These are phyloP conservation scores for Corylus americana DNA, from an alignment of 306 rosid species.

Conservation along the genomic window DNA sequence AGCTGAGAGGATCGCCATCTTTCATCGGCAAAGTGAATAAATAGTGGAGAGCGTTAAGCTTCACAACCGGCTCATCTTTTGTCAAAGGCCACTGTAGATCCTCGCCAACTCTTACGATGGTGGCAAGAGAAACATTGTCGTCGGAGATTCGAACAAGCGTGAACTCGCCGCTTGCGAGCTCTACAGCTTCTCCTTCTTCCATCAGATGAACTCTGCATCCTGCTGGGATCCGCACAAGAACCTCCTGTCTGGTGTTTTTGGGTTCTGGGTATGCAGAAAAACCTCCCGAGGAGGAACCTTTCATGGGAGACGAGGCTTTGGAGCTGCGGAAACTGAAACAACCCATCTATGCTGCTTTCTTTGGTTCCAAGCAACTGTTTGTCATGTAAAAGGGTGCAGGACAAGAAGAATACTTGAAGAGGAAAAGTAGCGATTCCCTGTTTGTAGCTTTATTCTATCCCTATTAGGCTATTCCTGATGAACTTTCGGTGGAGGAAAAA, in stretches of 20 bases:
- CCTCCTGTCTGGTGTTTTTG: conserved; percentile 47
- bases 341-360: conserved; percentile 43
- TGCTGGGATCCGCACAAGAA: conserved; percentile 53
- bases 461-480: conserved; percentile 8
- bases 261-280: conserved; percentile 23
- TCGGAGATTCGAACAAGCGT: conserved; percentile 55
- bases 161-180: conserved; percentile 70
- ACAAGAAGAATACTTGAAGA: not conserved
- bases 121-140: conserved; percentile 62
- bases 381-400: conserved; percentile 7
- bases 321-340: conserved; percentile 59
- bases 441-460: conserved; percentile 57
- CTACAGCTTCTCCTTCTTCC: conserved; percentile 80
- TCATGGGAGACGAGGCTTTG: conserved; percentile 34
- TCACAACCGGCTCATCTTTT: conserved; percentile 94
- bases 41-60: conserved; percentile 64
- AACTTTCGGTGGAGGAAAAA: conserved; percentile 63
- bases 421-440: conserved; percentile 34
- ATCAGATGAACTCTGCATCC: conserved; percentile 70
- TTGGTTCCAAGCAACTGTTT: conserved; percentile 20
- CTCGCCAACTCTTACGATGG: conserved; percentile 67
- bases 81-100: conserved; percentile 94
- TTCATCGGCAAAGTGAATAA: conserved; percentile 73
- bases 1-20: conserved; percentile 90
- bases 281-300: conserved; percentile 10